Evolutionary conservation across 2,329 filamentous ascomycete species (phyloP).

Genomic region (Colletotrichum paranaense): DNA sequence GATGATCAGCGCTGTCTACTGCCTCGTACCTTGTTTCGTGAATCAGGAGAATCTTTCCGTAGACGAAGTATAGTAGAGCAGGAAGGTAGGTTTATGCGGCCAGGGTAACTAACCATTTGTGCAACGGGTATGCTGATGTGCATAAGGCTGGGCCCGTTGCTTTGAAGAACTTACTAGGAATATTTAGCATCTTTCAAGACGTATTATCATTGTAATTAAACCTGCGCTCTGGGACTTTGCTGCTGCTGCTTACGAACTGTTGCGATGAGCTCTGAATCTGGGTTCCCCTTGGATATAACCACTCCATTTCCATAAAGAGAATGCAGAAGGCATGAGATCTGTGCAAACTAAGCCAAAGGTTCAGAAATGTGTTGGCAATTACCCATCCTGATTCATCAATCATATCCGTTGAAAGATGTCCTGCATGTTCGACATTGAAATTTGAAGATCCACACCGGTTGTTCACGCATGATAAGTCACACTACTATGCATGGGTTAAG

Average conservation of each 20-base stretch:
- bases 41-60: neutral
- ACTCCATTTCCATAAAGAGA: neutral
- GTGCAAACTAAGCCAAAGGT: neutral
- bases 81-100: neutral
- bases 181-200: neutral
- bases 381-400: neutral
- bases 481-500: neutral
- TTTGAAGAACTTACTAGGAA: neutral
- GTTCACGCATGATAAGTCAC: neutral
- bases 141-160: neutral
- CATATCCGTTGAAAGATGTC: neutral
- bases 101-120: neutral
- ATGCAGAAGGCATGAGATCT: neutral
- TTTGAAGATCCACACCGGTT: neutral
- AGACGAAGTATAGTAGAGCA: neutral
- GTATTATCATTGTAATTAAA: neutral
- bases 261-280: neutral
- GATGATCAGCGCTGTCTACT: neutral
- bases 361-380: neutral
- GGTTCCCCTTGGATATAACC: neutral
- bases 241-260: too few relatives aligned
- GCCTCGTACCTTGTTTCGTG: neutral
- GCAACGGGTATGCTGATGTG: neutral
- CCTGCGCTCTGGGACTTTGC: neutral
- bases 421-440: neutral